Evolutionary conservation across 2,329 filamentous ascomycete species (phyloP).

Genomic region (Escovopsis sp.): DNA sequence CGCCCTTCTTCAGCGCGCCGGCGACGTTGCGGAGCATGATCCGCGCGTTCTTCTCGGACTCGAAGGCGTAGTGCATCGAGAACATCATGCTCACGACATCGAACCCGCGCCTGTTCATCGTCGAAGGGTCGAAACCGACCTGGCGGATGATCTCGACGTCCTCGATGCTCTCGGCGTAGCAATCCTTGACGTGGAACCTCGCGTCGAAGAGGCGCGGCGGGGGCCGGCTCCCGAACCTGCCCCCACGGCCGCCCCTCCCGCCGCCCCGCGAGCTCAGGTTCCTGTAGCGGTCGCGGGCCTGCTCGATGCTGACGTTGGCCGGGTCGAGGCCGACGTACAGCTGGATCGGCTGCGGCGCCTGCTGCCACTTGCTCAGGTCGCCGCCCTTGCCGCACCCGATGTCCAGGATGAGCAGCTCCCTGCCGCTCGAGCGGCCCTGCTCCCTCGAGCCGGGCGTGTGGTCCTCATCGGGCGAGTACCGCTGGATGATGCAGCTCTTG

Average conservation of each 20-base stretch:
- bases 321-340: constrained; percentile 92
- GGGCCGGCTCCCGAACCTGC: constrained; percentile 28
- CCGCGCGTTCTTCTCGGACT: constrained; percentile 76
- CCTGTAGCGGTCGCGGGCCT: constrained; percentile 72
- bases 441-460: constrained; percentile 47
- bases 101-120: constrained; percentile 67
- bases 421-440: constrained; percentile 32
- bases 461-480: constrained; percentile 75
- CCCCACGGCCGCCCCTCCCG: constrained; percentile 39
- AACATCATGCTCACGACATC: constrained; percentile 99
- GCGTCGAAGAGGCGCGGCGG: constrained; percentile 59
- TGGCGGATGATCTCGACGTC: constrained; percentile 69
- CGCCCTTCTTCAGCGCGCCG: constrained; percentile 80
- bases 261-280: constrained; percentile 51
- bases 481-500: constrained; percentile 94
- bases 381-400: constrained; percentile 95
- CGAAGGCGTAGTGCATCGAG: constrained; percentile 97
- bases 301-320: constrained; percentile 80
- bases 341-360: constrained; percentile 77
- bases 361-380: constrained; percentile 90
- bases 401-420: constrained; percentile 70
- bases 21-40: constrained; percentile 91
- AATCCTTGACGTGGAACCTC: constrained; percentile 83
- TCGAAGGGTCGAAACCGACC: constrained; percentile 71
- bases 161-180: constrained; percentile 71